Evolutionary conservation across 106 monocot genomes (phyloP).

Genomic region (Dendrobium huoshanense): DNA sequence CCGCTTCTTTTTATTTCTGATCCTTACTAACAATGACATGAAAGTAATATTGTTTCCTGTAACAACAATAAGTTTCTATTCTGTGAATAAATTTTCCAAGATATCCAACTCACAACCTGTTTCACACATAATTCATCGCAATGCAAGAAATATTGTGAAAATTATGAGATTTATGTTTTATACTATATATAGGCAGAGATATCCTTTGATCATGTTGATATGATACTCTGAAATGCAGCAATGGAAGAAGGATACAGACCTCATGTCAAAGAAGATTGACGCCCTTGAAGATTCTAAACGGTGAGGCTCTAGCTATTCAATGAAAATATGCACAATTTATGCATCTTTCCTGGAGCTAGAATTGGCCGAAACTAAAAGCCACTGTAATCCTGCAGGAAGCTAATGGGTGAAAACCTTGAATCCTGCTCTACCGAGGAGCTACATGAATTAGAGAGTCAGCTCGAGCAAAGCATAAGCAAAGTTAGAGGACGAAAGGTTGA

Average conservation of each 20-base stretch:
- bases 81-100: no score
- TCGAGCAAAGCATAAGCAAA: conserved; percentile 37
- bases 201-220: neutral
- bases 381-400: conserved; percentile 24
- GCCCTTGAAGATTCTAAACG: conserved; percentile 36
- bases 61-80: no score
- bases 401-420: conserved; percentile 35
- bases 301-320: conserved; percentile 9
- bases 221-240: conserved; percentile 18
- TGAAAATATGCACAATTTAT: neutral
- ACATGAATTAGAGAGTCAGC: conserved; percentile 36
- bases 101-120: no score
- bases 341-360: neutral
- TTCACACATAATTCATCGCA: no score
- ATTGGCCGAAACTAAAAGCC: neutral
- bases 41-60: no score
- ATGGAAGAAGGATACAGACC: conserved; percentile 29
- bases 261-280: conserved; percentile 37
- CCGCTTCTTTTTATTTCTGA: no score
- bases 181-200: neutral
- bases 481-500: conserved; percentile 49
- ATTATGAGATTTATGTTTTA: neutral
- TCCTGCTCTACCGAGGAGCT: conserved; percentile 44
- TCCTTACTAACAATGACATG: no score
- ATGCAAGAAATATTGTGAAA: no score